Evolutionary conservation across 768 basidiomycete species (phyloP).

Genomic region (Strobilomyces dryophilus): DNA sequence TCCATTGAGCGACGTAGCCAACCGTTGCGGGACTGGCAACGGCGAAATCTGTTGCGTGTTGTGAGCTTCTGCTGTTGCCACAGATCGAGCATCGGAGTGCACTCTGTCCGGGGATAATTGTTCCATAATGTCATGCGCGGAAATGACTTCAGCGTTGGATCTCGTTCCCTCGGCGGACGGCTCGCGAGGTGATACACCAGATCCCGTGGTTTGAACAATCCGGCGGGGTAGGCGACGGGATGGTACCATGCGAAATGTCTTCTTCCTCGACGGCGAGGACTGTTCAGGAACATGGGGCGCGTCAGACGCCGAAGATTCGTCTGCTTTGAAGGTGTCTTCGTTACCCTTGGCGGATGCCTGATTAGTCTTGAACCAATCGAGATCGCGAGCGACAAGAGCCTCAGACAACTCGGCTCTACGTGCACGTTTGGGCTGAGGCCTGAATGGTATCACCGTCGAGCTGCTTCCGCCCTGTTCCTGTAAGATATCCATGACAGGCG

Average conservation of each 20-base stretch:
- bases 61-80: background rate
- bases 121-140: conserved; percentile 3
- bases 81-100: background rate
- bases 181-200: background rate
- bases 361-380: conserved; percentile 27
- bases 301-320: background rate
- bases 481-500: background rate
- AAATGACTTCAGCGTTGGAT: background rate
- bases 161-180: background rate
- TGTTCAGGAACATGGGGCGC: background rate
- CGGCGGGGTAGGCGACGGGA: conserved; percentile 21
- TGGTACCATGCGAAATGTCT: conserved; percentile 26
- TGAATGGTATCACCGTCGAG: conserved; percentile 4
- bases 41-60: background rate
- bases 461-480: background rate
- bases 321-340: background rate
- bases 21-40: background rate
- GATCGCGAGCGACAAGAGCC: conserved; percentile 25
- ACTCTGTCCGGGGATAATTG: background rate
- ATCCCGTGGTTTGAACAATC: conserved; percentile 1
- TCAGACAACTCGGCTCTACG: conserved; percentile 20
- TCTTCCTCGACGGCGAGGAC: conserved; percentile 12
- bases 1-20: background rate
- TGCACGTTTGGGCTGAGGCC: conserved; percentile 27
- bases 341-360: background rate